These are phyloP conservation scores for Ganoderma resinaceum DNA, from an alignment of 1,284 basidiomycete species.

Conservation along the genomic window DNA sequence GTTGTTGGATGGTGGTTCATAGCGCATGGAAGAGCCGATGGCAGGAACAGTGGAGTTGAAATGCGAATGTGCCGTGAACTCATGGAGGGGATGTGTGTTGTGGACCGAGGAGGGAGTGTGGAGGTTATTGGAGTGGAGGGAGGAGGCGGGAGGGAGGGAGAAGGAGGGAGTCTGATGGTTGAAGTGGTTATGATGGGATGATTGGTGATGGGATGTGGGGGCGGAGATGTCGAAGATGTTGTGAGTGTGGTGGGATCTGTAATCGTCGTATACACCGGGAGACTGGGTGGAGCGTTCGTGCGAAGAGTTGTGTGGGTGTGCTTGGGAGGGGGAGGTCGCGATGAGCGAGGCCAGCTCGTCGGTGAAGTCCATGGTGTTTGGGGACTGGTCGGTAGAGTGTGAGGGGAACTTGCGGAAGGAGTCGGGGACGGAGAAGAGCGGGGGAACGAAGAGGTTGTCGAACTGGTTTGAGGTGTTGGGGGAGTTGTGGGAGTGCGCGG, in stretches of 20 bases:
- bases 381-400: slow-evolving; percentile 30
- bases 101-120: slow-evolving; percentile 32
- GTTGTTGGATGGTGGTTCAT: slow-evolving; percentile 47
- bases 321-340: slow-evolving; percentile 43
- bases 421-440: slow-evolving; percentile 52
- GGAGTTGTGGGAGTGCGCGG: slow-evolving; percentile 40
- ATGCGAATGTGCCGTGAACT: slow-evolving; percentile 44
- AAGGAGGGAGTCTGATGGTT: slow-evolving; percentile 31
- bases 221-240: slow-evolving; percentile 78
- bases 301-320: slow-evolving; percentile 44
- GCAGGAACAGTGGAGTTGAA: slow-evolving; percentile 69
- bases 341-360: slow-evolving; percentile 72
- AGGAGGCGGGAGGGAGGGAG: slow-evolving; percentile 36
- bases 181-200: slow-evolving; percentile 35
- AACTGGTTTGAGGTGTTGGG: slow-evolving; percentile 36
- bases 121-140: slow-evolving; percentile 31
- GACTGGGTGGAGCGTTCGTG: slow-evolving; percentile 51
- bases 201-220: slow-evolving; percentile 44
- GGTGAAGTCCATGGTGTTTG: slow-evolving; percentile 57
- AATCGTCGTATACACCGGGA: slow-evolving; percentile 44
- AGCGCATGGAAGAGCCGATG: slow-evolving; percentile 66
- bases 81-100: slow-evolving; percentile 34
- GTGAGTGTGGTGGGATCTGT: slow-evolving; percentile 53
- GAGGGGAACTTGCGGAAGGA: slow-evolving; percentile 57
- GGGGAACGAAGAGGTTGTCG: slow-evolving; percentile 52